A percentile compares a stretch with the other conserved stretches of the same genome.
Conservation (phyloP, 2,329 filamentous ascomycete genomes). For the Cladophialophora bantiana region DNA sequence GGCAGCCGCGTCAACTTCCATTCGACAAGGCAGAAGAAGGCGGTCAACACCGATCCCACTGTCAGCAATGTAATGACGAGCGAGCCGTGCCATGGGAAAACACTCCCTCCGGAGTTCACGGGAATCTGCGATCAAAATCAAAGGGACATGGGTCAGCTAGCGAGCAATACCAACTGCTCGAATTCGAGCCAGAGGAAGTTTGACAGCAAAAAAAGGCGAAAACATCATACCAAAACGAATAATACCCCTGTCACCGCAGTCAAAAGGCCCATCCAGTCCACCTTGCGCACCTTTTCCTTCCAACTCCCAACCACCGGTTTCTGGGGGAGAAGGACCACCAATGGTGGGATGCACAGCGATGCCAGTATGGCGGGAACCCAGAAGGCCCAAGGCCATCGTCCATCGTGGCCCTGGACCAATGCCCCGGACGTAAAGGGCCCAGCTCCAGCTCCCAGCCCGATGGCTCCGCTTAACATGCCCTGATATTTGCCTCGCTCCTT, state of each 20-base stretch:
- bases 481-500: slow-evolving; percentile 64
- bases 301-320: not conserved
- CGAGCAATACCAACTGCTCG: not conserved
- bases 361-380: slow-evolving; percentile 11
- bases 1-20: slow-evolving; percentile 50
- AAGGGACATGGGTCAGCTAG: not conserved
- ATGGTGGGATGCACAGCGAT: slow-evolving; percentile 5
- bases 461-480: not conserved
- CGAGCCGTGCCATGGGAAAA: slow-evolving; percentile 74
- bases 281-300: slow-evolving; percentile 4
- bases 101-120: slow-evolving; percentile 71
- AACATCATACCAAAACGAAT: not conserved
- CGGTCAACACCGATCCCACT: slow-evolving; percentile 70
- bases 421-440: not conserved
- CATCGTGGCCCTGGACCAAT: slow-evolving; percentile 5
- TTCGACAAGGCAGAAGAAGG: slow-evolving; percentile 72
- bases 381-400: slow-evolving; percentile 11
- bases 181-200: not conserved
- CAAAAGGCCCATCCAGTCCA: slow-evolving; percentile 3
- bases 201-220: not conserved
- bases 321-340: slow-evolving; percentile 5
- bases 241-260: not conserved
- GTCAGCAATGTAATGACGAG: slow-evolving; percentile 78
- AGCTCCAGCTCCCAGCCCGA: not conserved
- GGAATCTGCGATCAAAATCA: slow-evolving; percentile 14